Evolutionary conservation across 2,329 filamentous ascomycete species (phyloP), one percentile per base, ranked within the genome.

Genomic region (Fusarium buxicola): DNA sequence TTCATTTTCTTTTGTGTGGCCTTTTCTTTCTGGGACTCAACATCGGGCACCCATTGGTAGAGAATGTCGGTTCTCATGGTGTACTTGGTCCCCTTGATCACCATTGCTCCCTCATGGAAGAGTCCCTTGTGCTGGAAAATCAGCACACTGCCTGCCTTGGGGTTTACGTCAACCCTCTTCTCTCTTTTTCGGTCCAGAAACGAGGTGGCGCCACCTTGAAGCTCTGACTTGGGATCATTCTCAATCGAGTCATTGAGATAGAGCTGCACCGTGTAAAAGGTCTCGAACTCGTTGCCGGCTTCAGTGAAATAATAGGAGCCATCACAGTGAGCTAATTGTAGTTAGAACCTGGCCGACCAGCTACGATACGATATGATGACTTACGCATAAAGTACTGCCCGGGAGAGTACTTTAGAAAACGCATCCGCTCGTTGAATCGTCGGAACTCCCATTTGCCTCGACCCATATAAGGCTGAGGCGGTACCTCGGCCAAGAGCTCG

Each of bases 331-430:
- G 88, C 80, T 87, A 76, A 5, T 5, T 3, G 15, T 8, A 3
- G 13, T 69, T 28, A 63, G 55, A n/a, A n/a, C n/a, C n/a, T n/a
- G n/a, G n/a, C n/a, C n/a, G n/a, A n/a, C n/a, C n/a, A n/a, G n/a
- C n/a, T n/a, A n/a, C n/a, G n/a, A n/a, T n/a, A n/a, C n/a, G n/a
- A n/a, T n/a, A n/a, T n/a, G n/a, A n/a, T 5, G 8, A 51, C 78
- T 72, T 53, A 80, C 79, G 81, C 58, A 82, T 84, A 69, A 96
- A 95, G 72, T 89, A 94, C 68, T 93, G 87, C 0, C 90, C 91
- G 0, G 81, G 76, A 0, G 82, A 81, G 72, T 95, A 95, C 69
- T 86, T 89, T 46, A 96, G 77, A 68, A 94, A 94, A 25, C 92
- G 80, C 83, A 94, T 83, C 31, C 91, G 78, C 72, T 92, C 85